Conservation (phyloP, 805 yeast genomes). For the Saccharomycopsis schoenii region DNA sequence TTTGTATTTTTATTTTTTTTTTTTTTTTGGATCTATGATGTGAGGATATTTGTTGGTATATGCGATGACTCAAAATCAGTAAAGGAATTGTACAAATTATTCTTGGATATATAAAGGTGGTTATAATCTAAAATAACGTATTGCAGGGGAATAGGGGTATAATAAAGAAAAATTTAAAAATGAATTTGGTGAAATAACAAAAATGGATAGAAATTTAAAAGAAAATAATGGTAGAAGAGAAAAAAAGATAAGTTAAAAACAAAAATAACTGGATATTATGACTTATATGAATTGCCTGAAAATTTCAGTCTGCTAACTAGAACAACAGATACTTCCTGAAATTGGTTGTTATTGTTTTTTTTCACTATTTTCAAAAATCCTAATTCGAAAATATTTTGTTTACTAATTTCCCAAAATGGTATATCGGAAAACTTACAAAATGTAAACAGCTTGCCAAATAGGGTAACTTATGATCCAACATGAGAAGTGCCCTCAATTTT, state of each 20-base stretch:
- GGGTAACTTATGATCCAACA: neutral
- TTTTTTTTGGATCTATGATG: no score
- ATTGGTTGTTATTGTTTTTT: neutral
- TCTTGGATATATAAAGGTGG: neutral
- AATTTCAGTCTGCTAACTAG: neutral
- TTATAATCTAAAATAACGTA: no score
- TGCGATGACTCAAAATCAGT: no score
- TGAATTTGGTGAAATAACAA: no score
- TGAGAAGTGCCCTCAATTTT: neutral
- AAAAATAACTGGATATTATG: neutral
- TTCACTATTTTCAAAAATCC: neutral
- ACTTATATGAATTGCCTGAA: neutral
- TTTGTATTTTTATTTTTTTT: no score
- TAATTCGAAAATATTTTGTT: neutral
- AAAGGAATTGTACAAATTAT: neutral
- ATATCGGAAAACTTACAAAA: neutral
- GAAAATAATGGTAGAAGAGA: neutral
- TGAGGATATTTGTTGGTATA: no score
- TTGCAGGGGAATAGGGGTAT: no score
- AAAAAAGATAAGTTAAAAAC: neutral
- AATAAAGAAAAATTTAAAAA: no score
- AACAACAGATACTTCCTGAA: neutral
- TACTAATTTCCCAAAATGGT: neutral
- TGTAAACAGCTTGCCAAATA: neutral
- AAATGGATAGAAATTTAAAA: neutral